Conservation (phyloP, 176 grass and related monocot species). For the Guadua angustifolia region DNA sequence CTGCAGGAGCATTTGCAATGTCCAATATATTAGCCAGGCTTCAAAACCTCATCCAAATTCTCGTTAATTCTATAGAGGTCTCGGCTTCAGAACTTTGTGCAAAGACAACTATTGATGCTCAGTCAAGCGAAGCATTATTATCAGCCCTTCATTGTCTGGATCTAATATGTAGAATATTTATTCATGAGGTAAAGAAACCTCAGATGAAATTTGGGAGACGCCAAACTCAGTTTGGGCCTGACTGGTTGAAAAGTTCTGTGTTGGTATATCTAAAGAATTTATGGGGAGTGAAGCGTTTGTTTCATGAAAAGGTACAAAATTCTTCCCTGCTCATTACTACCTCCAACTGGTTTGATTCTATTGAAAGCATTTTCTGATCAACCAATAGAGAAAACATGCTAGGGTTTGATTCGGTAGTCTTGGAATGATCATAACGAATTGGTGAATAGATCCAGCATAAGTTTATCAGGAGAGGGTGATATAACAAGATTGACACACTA, state of each 20-base stretch:
- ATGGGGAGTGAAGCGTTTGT: constrained; percentile 58
- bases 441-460: constrained; percentile 22
- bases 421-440: neutral
- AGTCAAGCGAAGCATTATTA: constrained; percentile 65
- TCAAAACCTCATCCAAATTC: constrained; percentile 63
- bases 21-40: constrained; percentile 55
- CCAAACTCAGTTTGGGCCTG: constrained; percentile 25
- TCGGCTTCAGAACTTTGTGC: constrained; percentile 65
- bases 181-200: constrained; percentile 67
- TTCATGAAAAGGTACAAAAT: constrained; percentile 52
- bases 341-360: constrained; percentile 21
- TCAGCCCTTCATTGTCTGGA: constrained; percentile 65
- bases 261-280: constrained; percentile 64
- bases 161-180: constrained; percentile 63
- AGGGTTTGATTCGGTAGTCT: constrained; percentile 23
- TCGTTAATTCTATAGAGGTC: constrained; percentile 63
- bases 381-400: constrained; percentile 22
- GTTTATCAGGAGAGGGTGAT: neutral
- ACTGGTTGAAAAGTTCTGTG: constrained; percentile 55
- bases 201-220: constrained; percentile 36
- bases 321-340: constrained; percentile 18
- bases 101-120: constrained; percentile 49
- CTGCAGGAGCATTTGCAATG: constrained; percentile 43
- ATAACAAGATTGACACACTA: neutral
- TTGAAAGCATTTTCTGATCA: constrained; percentile 32